phyloP scores from a whole-genome alignment of 139 green algal genomes.

The Chloropicon primus region DNA sequence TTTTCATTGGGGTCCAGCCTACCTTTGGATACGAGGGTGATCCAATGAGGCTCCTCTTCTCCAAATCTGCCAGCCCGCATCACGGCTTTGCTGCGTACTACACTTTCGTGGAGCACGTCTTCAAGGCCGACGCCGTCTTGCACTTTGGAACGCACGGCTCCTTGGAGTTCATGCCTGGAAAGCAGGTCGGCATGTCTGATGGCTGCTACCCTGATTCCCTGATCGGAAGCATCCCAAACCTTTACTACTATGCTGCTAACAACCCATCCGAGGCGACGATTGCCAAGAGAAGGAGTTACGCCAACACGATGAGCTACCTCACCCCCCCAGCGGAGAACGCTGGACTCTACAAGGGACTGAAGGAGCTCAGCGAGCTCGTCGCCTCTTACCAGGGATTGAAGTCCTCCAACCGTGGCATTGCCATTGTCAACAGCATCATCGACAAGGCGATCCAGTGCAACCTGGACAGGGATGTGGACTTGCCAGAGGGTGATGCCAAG shows the following conservation, averaged over 20 bases:
- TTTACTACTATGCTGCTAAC: slow-evolving; percentile 99
- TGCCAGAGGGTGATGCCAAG: slow-evolving; percentile 57
- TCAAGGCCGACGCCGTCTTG: slow-evolving; percentile 88
- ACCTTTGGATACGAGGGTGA: slow-evolving; percentile 99
- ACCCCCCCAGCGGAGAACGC: slow-evolving; percentile 97
- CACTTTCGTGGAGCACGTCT: slow-evolving; percentile 95
- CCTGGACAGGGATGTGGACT: slow-evolving; percentile 86
- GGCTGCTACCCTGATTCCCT: slow-evolving; percentile 95
- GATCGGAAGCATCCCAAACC: slow-evolving; percentile 93
- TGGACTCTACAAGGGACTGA: slow-evolving; percentile 94
- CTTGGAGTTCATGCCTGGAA: slow-evolving; percentile 99
- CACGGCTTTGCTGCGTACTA: slow-evolving; percentile 99
- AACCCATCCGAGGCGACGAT: slow-evolving; percentile 98
- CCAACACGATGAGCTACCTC: slow-evolving; percentile 99
- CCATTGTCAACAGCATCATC: slow-evolving; percentile 93
- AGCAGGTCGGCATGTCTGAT: slow-evolving; percentile 93
- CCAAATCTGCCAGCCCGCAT: slow-evolving; percentile 78
- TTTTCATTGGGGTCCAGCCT: slow-evolving; percentile 99
- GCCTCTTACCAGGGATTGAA: slow-evolving; percentile 82
- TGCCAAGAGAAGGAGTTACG: slow-evolving; percentile 95
- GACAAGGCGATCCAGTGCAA: slow-evolving; percentile 91
- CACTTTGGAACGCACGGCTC: slow-evolving; percentile 99
- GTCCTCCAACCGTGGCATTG: slow-evolving; percentile 58
- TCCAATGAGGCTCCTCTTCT: slow-evolving; percentile 98
- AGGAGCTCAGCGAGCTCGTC: slow-evolving; percentile 92